Evolutionary conservation across 2,329 filamentous ascomycete species (phyloP), one percentile per base, ranked within the genome.

Genomic region (Westerdykella ornata): DNA sequence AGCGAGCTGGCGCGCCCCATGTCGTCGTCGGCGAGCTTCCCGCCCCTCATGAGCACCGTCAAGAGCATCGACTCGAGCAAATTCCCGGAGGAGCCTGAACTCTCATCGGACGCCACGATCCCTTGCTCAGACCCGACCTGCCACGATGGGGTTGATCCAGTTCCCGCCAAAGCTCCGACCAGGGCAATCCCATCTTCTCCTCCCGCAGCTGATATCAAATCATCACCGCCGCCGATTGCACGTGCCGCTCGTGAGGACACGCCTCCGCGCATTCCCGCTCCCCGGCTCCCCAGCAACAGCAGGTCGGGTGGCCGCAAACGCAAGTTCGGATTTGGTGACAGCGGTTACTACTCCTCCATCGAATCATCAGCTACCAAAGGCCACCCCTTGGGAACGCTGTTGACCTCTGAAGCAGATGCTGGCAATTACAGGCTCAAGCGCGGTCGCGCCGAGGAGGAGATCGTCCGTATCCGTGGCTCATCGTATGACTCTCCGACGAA

Each of bases 261-360:
- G 5, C 87, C 90, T 14, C 87, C 88, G 22, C 82, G 84, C 17
- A 74, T 77, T 37, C 75, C 76, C 31, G 74, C 77, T 37, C 75
- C 76, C 30, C 75, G 77, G 42, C 74, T 79, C 35, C 71, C 75
- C 29, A 70, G 75, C 30, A 82, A 82, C 15, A 85, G 85, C n/a
- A 75, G 75, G 33, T 73, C 70, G 22, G 80, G 80, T 38, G 78
- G 81, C 30, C 81, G 83, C 51, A 87, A 86, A 68, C 82, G 85
- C 51, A 90, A 88, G 64, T 80, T 85, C 56, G 83, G 84, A 11
- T 83, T 94, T 72, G 87, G 85, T 57, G 92, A 98, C 66, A 97
- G 90, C 62, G 92, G 92, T 31, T 98, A 97, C 67, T 95, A 94
- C 62, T 97, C 92, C 1, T 96, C 89, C 0, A 76, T 97, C 14